A percentile compares a stretch with the other conserved stretches of the same genome.
These are phyloP conservation scores for Populus hybrid DNA, from an alignment of 441 rosid species.

Conservation along the genomic window DNA sequence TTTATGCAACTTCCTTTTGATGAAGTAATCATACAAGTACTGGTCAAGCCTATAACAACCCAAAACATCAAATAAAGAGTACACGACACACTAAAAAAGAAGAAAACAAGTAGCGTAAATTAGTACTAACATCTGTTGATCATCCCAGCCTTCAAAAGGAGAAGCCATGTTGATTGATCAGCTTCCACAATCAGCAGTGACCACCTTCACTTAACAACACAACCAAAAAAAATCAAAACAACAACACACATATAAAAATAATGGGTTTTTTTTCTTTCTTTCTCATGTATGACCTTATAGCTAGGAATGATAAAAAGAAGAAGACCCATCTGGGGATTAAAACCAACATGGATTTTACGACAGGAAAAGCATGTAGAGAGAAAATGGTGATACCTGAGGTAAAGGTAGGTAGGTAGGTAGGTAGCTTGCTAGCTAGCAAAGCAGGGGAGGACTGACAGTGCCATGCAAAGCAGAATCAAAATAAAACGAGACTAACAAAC, in stretches of 20 bases:
- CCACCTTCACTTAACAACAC: neutral
- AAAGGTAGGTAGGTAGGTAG: neutral
- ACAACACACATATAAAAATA: neutral
- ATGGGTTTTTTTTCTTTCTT: neutral
- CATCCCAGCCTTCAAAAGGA: conserved; percentile 15
- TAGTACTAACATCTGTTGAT: conserved; percentile 25
- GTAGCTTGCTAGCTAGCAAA: neutral
- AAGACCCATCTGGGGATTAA: conserved; percentile 7
- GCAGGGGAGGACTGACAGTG: conserved; percentile 13
- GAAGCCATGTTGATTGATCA: conserved; percentile 16
- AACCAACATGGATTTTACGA: neutral
- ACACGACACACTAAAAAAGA: neutral
- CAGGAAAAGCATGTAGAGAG: conserved; percentile 4
- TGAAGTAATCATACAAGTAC: conserved; percentile 54
- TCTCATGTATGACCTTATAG: neutral
- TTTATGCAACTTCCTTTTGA: conserved; percentile 37
- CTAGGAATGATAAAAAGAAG: neutral
- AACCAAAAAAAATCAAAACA: neutral
- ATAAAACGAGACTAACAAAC: conserved; percentile 14
- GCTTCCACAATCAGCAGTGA: neutral
- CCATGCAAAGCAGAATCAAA: conserved; percentile 28
- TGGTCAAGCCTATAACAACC: conserved; percentile 35
- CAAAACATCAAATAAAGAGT: conserved; percentile 3
- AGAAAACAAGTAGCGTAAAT: neutral
- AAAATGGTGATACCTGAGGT: neutral